These are phyloP conservation scores for Gentiana macrophylla DNA, from an alignment of 257 asterid species.

Conservation along the genomic window DNA sequence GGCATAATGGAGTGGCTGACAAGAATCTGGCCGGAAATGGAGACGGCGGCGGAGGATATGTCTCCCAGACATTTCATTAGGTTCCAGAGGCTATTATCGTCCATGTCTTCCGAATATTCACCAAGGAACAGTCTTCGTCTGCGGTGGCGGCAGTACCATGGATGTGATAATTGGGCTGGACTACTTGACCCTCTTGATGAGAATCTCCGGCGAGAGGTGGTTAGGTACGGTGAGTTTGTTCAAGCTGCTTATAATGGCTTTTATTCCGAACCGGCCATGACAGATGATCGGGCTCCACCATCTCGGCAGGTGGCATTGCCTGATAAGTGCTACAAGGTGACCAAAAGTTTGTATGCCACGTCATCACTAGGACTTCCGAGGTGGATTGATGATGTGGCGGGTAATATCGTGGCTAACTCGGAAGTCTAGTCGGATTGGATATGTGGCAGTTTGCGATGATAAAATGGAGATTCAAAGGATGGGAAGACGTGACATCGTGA, in stretches of 20 bases:
- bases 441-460: constrained; percentile 79
- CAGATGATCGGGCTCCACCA: constrained; percentile 23
- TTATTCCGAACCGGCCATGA: constrained; percentile 55
- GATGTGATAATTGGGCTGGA: constrained; percentile 69
- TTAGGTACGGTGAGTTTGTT: constrained; percentile 78
- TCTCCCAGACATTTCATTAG: constrained; percentile 69
- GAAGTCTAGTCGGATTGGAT: constrained; percentile 82
- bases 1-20: constrained; percentile 37
- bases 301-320: constrained; percentile 54
- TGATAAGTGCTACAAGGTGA: constrained; percentile 57
- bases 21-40: constrained; percentile 70
- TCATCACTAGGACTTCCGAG: constrained; percentile 64
- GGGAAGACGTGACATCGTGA: constrained; percentile 85
- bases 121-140: constrained; percentile 56
- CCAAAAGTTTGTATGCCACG: constrained; percentile 72
- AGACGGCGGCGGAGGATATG: constrained; percentile 71
- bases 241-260: constrained; percentile 88
- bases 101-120: constrained; percentile 56
- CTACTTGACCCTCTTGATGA: constrained; percentile 89
- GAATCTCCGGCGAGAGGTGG: constrained; percentile 84
- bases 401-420: constrained; percentile 84
- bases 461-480: constrained; percentile 59
- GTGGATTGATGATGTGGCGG: constrained; percentile 78
- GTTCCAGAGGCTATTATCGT: constrained; percentile 43
- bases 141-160: constrained; percentile 88